phyloP scores from a whole-genome alignment of 2,329 filamentous ascomycete species.

The Chalaropsis ovoidea region DNA sequence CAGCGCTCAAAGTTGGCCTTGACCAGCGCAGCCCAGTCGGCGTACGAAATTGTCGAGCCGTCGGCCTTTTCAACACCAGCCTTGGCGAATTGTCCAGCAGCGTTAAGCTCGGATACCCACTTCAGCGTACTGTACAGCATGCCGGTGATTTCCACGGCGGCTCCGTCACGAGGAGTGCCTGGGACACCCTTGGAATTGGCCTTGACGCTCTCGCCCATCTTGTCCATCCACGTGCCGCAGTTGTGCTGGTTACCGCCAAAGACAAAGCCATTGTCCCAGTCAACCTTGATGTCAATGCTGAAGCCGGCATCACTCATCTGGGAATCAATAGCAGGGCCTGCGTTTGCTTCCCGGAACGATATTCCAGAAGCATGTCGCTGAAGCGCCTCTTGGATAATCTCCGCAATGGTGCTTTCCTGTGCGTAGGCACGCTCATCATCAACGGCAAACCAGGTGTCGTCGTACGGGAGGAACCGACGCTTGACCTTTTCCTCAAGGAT shows the following conservation, averaged over 20 bases:
- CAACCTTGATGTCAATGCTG: constrained; percentile 79
- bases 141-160: constrained; percentile 89
- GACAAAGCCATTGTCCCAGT: constrained; percentile 83
- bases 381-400: constrained; percentile 85
- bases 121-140: constrained; percentile 78
- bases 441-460: constrained; percentile 84
- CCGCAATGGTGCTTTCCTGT: constrained; percentile 67
- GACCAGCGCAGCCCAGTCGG: constrained; percentile 69
- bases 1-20: constrained; percentile 82
- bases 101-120: constrained; percentile 63
- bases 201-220: constrained; percentile 96
- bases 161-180: constrained; percentile 91
- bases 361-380: constrained; percentile 85
- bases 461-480: constrained; percentile 83
- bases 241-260: constrained; percentile 91
- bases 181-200: constrained; percentile 88
- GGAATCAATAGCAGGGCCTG: constrained; percentile 73
- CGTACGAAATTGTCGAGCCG: constrained; percentile 54
- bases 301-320: constrained; percentile 93
- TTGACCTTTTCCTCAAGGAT: constrained; percentile 68
- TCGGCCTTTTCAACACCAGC: constrained; percentile 58
- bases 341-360: constrained; percentile 89
- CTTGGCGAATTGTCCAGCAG: constrained; percentile 61
- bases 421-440: constrained; percentile 82
- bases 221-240: constrained; percentile 99